A percentile compares a stretch with the other conserved stretches of the same genome.
These are phyloP conservation scores for Glonium stellatum DNA, from an alignment of 495 filamentous ascomycete species.

Conservation along the genomic window DNA sequence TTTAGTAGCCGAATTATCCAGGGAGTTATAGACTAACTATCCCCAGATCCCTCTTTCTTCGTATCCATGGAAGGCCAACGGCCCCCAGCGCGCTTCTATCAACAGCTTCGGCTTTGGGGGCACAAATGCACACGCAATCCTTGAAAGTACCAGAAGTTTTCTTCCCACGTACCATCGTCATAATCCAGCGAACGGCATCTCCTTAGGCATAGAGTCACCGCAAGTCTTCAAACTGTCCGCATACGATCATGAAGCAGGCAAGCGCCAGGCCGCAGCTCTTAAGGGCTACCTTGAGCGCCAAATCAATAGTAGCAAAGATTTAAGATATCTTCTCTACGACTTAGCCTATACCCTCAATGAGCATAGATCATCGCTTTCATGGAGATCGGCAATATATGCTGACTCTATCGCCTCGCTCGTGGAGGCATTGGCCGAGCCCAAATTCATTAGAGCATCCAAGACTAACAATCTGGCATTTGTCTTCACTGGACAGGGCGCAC, in stretches of 20 bases:
- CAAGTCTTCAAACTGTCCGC: not conserved
- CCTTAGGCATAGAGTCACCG: too few relatives aligned
- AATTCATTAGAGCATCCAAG: not conserved
- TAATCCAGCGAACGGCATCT: too few relatives aligned
- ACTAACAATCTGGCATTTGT: conserved; percentile 25
- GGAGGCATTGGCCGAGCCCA: not conserved
- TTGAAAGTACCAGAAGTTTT: conserved; percentile 12
- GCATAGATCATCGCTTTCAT: not conserved
- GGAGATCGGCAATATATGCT: not conserved
- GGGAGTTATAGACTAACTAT: not conserved
- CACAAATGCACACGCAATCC: conserved; percentile 16
- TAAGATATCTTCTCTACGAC: not conserved
- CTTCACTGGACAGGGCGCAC: conserved; percentile 40
- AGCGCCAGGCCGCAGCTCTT: not conserved
- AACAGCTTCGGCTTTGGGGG: conserved; percentile 32
- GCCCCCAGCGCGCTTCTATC: conserved; percentile 26
- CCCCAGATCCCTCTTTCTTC: not conserved
- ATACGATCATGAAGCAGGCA: not conserved
- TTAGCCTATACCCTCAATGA: not conserved
- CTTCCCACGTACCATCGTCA: not conserved
- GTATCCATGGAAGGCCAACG: not conserved
- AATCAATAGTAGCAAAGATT: not conserved
- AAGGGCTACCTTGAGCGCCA: not conserved
- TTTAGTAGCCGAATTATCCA: not conserved
- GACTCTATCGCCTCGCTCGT: not conserved